Evolutionary conservation across 1,284 basidiomycete genomes (phyloP).

Genomic region (Ganoderma leucocontextum): DNA sequence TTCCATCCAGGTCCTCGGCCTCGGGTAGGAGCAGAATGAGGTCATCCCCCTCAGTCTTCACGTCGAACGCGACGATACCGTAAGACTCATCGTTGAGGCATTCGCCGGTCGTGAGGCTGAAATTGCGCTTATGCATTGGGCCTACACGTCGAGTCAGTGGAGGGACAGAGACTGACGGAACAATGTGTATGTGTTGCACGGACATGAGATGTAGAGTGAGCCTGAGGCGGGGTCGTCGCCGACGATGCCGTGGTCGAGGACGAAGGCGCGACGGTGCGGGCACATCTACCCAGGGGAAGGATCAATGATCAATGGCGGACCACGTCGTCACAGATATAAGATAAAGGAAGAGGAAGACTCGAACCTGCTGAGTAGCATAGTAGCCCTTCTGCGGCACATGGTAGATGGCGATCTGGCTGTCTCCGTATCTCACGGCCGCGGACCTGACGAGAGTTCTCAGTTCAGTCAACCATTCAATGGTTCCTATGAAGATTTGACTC

Average conservation of each 20-base stretch:
- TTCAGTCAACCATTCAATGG: background rate
- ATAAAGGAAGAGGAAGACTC: no score
- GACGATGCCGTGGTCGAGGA: slow-evolving; percentile 75
- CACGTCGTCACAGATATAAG: no score
- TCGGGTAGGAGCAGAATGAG: slow-evolving; percentile 67
- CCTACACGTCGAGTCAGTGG: slow-evolving; percentile 42
- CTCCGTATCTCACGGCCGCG: slow-evolving; percentile 73
- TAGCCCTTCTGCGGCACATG: slow-evolving; percentile 64
- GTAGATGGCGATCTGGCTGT: slow-evolving; percentile 77
- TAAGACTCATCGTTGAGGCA: slow-evolving; percentile 74
- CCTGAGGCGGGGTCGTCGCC: slow-evolving; percentile 64
- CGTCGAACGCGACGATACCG: slow-evolving; percentile 73
- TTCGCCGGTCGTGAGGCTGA: slow-evolving; percentile 62
- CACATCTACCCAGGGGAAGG: slow-evolving; percentile 51
- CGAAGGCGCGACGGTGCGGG: slow-evolving; percentile 74
- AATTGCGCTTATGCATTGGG: slow-evolving; percentile 80
- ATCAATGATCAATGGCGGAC: background rate
- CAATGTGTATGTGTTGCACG: slow-evolving; percentile 25
- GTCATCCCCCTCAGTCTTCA: slow-evolving; percentile 55
- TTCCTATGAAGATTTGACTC: slow-evolving; percentile 31
- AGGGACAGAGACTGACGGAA: slow-evolving; percentile 12
- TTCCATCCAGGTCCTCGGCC: slow-evolving; percentile 64
- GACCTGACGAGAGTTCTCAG: slow-evolving; percentile 41
- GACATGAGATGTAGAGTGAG: slow-evolving; percentile 53
- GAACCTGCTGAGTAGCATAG: slow-evolving; percentile 75